A percentile compares a stretch with the other conserved stretches of the same genome.
Conservation (phyloP, 2,329 filamentous ascomycete species). For the Claviceps lovelessii region DNA sequence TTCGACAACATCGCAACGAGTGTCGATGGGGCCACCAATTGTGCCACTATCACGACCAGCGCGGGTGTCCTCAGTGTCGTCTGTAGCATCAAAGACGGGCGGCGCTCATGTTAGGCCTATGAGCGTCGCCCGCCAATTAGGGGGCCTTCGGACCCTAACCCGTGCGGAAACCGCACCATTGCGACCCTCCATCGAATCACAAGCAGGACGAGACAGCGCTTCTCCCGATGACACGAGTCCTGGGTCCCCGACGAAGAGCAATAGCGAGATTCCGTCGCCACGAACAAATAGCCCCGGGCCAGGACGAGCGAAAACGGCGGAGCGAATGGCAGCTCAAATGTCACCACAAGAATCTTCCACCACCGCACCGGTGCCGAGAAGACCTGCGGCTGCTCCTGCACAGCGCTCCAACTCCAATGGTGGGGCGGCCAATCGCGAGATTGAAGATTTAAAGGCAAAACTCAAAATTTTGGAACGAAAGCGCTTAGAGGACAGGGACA, state of each 20-base stretch:
- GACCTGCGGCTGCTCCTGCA: conserved; percentile 15
- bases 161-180: conserved; percentile 25
- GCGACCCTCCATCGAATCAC: conserved; percentile 32
- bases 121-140: conserved; percentile 26
- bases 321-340: conserved; percentile 32
- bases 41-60: conserved; percentile 29
- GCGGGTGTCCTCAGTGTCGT: conserved; percentile 31
- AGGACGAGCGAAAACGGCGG: conserved; percentile 35
- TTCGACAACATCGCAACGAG: conserved; percentile 38
- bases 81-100: conserved; percentile 20
- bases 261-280: conserved; percentile 34
- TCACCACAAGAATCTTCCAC: conserved; percentile 15
- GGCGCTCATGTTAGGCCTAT: conserved; percentile 22
- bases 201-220: conserved; percentile 27
- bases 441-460: conserved; percentile 81
- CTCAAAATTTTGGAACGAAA: conserved; percentile 79
- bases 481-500: conserved; percentile 69
- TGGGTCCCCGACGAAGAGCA: conserved; percentile 36
- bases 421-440: conserved; percentile 47
- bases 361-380: conserved; percentile 17
- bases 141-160: conserved; percentile 20
- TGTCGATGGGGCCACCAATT: conserved; percentile 55
- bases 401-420: conserved; percentile 31
- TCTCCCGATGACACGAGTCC: conserved; percentile 18
- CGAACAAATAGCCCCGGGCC: conserved; percentile 36